phyloP scores from a whole-genome alignment of 139 green algal genomes.

The Chlamydomonas sp. region DNA sequence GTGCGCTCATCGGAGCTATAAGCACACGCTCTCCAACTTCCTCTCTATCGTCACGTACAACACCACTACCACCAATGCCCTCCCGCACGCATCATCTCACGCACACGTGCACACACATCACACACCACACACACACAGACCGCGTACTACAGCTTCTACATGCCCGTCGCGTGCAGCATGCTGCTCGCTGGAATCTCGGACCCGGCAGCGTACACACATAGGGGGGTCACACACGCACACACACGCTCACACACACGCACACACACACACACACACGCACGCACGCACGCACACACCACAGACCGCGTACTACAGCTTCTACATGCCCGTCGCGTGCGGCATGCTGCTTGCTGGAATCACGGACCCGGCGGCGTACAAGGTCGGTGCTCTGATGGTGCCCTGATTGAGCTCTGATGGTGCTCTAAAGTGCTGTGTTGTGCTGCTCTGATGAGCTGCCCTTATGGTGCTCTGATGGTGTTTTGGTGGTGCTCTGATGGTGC shows the following conservation, averaged over 20 bases:
- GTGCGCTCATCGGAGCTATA: too few relatives aligned
- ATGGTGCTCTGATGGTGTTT: too few relatives aligned
- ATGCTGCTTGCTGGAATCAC: conserved; percentile 76
- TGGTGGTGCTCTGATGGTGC: too few relatives aligned
- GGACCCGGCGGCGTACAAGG: conserved; percentile 31
- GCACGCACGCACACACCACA: too few relatives aligned
- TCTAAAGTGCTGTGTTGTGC: background rate
- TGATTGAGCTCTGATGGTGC: too few relatives aligned
- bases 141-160: conserved; percentile 95
- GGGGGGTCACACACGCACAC: too few relatives aligned
- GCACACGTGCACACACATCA: too few relatives aligned
- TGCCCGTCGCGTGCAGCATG: conserved; percentile 88
- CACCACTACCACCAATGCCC: too few relatives aligned
- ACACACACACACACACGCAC: background rate
- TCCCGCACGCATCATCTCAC: background rate
- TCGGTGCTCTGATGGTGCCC: too few relatives aligned
- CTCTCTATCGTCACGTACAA: conserved; percentile 94
- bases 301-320: conserved; percentile 94
- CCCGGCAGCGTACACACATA: conserved; percentile 28
- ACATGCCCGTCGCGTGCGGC: conserved; percentile 86
- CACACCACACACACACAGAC: too few relatives aligned
- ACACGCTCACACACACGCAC: background rate
- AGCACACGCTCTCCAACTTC: conserved; percentile 91
- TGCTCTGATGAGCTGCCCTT: too few relatives aligned
- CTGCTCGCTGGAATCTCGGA: conserved; percentile 68